Percentiles rank a stretch among this genome's conserved stretches.
Conservation (phyloP, 441 rosid genomes). For the Aquilaria agallochum region DNA sequence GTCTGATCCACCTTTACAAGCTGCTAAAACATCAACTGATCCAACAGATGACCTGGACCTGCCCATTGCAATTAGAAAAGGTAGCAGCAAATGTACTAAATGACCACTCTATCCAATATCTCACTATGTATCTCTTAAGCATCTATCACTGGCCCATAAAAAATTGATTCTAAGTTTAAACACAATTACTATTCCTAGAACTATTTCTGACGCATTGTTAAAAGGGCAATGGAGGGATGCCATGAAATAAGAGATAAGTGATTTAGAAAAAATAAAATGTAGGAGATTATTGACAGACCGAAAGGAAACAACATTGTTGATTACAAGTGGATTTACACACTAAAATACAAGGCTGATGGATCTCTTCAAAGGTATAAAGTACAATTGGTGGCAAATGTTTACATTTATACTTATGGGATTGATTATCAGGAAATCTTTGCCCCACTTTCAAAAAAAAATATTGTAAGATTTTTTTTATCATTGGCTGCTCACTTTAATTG, state of each 20-base stretch:
- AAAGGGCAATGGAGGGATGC: conserved; percentile 4
- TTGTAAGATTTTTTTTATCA: neutral
- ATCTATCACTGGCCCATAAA: neutral
- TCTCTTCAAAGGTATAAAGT: neutral
- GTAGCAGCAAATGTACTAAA: conserved; percentile 11
- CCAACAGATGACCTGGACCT: neutral
- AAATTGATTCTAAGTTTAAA: neutral
- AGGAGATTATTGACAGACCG: neutral
- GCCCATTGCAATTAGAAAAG: conserved; percentile 6
- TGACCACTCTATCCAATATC: conserved; percentile 4
- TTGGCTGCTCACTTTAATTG: neutral
- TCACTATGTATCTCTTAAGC: conserved; percentile 7
- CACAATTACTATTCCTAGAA: neutral
- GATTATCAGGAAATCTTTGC: neutral
- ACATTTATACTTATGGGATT: neutral
- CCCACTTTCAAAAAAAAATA: neutral
- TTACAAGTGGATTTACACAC: neutral
- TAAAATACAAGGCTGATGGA: neutral
- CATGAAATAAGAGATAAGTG: neutral
- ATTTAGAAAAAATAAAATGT: neutral
- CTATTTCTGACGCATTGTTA: neutral
- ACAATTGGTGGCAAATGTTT: neutral
- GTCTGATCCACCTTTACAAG: neutral
- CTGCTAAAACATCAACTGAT: neutral
- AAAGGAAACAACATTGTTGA: neutral